These are phyloP conservation scores for Yarrowia divulgata DNA, from an alignment of 805 yeast species.

Conservation along the genomic window DNA sequence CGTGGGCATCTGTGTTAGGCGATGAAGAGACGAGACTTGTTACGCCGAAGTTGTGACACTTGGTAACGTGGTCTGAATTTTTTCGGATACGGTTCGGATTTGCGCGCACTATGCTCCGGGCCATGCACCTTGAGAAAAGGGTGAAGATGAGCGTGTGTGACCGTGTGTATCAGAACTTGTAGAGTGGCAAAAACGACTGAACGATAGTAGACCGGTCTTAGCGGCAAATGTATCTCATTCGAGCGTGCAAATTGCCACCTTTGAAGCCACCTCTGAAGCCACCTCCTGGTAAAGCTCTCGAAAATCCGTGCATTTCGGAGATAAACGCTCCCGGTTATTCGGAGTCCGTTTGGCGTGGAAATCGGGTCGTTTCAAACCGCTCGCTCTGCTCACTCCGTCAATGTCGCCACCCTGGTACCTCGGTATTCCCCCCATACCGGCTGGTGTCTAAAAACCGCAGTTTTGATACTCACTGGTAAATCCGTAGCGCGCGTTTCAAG, in stretches of 20 bases:
- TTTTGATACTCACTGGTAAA: constrained; percentile 2
- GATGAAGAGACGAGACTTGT: too few species aligned
- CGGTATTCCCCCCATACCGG: not conserved
- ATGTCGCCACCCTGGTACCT: not conserved
- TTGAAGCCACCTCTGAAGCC: too few species aligned
- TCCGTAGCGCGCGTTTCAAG: constrained; percentile 31
- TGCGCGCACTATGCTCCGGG: constrained; percentile 2
- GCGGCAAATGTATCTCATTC: not conserved
- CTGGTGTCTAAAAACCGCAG: not conserved
- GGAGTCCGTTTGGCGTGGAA: too few species aligned
- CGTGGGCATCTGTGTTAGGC: constrained; percentile 31
- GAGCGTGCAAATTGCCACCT: not conserved
- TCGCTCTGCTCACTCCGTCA: not conserved
- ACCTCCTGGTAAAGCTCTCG: not conserved
- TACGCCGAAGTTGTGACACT: too few species aligned
- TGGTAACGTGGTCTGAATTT: not conserved
- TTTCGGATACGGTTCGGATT: constrained; percentile 31
- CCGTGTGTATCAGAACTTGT: too few species aligned
- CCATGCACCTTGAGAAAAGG: constrained; percentile 2
- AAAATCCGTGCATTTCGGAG: not conserved
- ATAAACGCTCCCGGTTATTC: not conserved
- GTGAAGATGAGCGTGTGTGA: too few species aligned
- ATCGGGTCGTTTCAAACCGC: too few species aligned
- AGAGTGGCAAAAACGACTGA: too few species aligned
- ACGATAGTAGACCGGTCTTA: not conserved